Percentiles rank a stretch among this genome's conserved stretches.
Evolutionary conservation across 2,329 filamentous ascomycete species (phyloP).

Genomic region (Zarea fungicola): DNA sequence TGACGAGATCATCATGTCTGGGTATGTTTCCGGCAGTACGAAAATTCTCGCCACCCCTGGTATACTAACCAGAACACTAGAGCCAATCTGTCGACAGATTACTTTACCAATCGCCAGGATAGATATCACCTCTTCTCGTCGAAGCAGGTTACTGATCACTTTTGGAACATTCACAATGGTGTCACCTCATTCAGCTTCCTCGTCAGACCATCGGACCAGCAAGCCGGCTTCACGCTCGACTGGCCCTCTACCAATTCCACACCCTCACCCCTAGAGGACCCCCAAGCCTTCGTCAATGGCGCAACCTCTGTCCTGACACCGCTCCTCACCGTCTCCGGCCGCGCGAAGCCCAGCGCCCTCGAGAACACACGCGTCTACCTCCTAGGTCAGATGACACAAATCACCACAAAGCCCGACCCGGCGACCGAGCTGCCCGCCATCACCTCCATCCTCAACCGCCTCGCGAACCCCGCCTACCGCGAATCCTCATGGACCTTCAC

Average conservation of each 20-base stretch:
- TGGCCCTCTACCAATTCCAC: conserved; percentile 75
- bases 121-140: conserved; percentile 89
- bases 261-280: conserved; percentile 67
- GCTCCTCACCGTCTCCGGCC: conserved; percentile 46
- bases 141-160: conserved; percentile 75
- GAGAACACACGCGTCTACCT: conserved; percentile 75
- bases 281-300: conserved; percentile 61
- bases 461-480: conserved; percentile 58
- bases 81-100: conserved; percentile 87
- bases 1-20: conserved; percentile 91
- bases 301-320: conserved; percentile 63
- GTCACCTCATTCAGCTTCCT: conserved; percentile 78
- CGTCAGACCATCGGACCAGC: conserved; percentile 57
- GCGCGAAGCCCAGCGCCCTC: conserved; percentile 17
- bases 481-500: conserved; percentile 90
- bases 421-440: conserved; percentile 88
- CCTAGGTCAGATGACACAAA: conserved; percentile 79
- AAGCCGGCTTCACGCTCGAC: conserved; percentile 53
- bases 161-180: conserved; percentile 68
- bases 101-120: conserved; percentile 94
- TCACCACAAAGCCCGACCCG: conserved; percentile 70
- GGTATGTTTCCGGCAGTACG: conserved; percentile 43
- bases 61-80: conserved; percentile 26
- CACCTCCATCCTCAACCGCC: conserved; percentile 63
- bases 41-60: background rate